Evolutionary conservation across 148 eudicot genomes (phyloP).

Genomic region (Rhododendron molle): DNA sequence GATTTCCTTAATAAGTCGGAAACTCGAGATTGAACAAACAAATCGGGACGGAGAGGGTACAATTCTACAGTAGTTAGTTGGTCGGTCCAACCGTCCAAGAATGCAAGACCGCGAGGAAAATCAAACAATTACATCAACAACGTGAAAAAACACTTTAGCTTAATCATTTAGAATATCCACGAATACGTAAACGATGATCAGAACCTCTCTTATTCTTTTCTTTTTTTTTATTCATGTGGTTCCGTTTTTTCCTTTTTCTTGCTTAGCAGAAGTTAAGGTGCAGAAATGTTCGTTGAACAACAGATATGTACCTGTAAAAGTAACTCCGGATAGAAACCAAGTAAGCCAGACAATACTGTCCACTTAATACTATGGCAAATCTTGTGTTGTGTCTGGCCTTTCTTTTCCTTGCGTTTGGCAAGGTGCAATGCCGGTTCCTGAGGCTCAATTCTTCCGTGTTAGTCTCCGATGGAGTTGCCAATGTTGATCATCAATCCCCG

Average conservation of each 20-base stretch:
- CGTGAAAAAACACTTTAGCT: neutral
- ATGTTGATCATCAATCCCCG: neutral
- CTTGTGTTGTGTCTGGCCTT: neutral
- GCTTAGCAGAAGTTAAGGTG: neutral
- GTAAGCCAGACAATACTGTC: neutral
- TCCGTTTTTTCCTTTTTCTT: neutral
- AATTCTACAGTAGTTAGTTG: neutral
- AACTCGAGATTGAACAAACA: too few relatives aligned
- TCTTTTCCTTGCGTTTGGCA: constrained; percentile 8
- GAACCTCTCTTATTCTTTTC: too few relatives aligned
- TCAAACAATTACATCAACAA: neutral
- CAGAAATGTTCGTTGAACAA: neutral
- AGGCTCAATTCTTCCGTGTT: constrained; percentile 12
- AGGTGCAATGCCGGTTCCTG: constrained; percentile 15
- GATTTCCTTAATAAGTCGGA: too few relatives aligned
- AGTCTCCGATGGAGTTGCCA: constrained; percentile 27
- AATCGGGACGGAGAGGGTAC: too few relatives aligned
- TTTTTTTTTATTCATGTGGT: neutral
- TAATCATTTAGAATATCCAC: neutral
- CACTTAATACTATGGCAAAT: neutral
- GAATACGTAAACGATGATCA: too few relatives aligned
- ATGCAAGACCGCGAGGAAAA: neutral
- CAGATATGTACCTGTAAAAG: neutral
- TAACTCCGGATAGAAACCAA: neutral
- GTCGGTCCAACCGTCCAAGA: too few relatives aligned